Conservation (phyloP, 352 stramenopile species). For the Albugo laibachii region DNA sequence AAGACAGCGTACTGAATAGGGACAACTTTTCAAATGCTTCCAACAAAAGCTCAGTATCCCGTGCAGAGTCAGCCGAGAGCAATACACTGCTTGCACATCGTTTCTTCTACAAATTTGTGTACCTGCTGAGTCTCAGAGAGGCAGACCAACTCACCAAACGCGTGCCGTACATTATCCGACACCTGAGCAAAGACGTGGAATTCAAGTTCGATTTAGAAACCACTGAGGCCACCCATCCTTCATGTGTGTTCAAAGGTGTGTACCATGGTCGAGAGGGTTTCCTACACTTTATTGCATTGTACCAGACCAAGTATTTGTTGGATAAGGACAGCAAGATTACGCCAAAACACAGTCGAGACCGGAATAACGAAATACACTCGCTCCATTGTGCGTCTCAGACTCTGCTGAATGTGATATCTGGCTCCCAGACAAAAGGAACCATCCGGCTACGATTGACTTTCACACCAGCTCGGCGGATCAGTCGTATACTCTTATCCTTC, state of each 20-base stretch:
- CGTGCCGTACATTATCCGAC: slow-evolving; percentile 45
- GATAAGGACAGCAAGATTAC: slow-evolving; percentile 27
- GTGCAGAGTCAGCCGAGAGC: not conserved
- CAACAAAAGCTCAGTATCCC: not conserved
- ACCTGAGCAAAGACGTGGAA: slow-evolving; percentile 73
- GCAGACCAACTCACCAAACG: slow-evolving; percentile 25
- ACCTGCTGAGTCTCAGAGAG: slow-evolving; percentile 20
- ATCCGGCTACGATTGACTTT: slow-evolving; percentile 60
- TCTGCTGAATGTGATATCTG: slow-evolving; percentile 55
- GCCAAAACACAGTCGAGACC: no score
- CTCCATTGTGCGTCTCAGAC: slow-evolving; percentile 31
- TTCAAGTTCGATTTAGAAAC: slow-evolving; percentile 71
- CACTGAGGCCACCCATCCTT: slow-evolving; percentile 43
- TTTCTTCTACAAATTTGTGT: slow-evolving; percentile 40
- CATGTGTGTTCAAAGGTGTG: slow-evolving; percentile 73
- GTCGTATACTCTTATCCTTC: slow-evolving; percentile 63
- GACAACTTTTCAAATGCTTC: not conserved
- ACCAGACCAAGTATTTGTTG: slow-evolving; percentile 60
- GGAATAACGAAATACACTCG: slow-evolving; percentile 17
- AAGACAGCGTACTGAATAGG: slow-evolving; percentile 16
- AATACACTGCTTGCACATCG: slow-evolving; percentile 16
- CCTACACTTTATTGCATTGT: slow-evolving; percentile 69
- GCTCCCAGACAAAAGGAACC: slow-evolving; percentile 46
- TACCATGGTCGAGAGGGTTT: slow-evolving; percentile 76
- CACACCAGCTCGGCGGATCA: slow-evolving; percentile 52